Base-by-base conservation (phyloP, 805 yeast species). In the Kodamaea leandrae region DNA sequence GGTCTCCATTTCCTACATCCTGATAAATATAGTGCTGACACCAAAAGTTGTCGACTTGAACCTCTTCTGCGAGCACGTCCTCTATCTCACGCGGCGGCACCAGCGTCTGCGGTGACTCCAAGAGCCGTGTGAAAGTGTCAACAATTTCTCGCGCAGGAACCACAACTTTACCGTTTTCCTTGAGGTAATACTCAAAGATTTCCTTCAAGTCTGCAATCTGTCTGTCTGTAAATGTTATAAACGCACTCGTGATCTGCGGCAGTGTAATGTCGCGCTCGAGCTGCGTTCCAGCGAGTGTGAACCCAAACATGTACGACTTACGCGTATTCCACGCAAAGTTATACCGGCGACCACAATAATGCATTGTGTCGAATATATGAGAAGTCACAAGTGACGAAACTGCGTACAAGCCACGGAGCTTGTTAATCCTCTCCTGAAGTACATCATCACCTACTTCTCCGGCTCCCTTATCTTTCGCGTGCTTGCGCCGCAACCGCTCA, bases 41-140 rank as follows among this genome's bases (percentile, higher is more conserved):
- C 49, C 49, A 46, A 34, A 46, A 46, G 9, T 36, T 37, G 30
- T 41, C 41, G 3, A 46, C 14, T 23, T 46, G 46, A 3, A 36
- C 23, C 24, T 46, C 49, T 1, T 20, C 13, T 4, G 41, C 14
- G 15, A 46, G 17, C 6, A 15, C 32, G 9, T 40, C 36, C 8
- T 37, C 39, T 12, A 30, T 7, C 7, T 27, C 32, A 4, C 18
- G 32, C 16, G 32, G 6, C 32, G 13, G 13, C 16, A 10, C 30
- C 17, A n/a, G 16, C 8, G 23, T 12, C 14, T 10, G 20, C 9
- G 30, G 30, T 10, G 18, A 13, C 19, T 32, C 20, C 7, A 12
- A n/a, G 15, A 38, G 20, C 9, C 19, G 16, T n/a, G 24, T 25
- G 14, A 30, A 38, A 4, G 28, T 23, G 6, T 17, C 24, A 6